Evolutionary conservation across 805 yeast species (phyloP), one percentile per base, ranked within the genome.

Genomic region (Yarrowia divulgata): DNA sequence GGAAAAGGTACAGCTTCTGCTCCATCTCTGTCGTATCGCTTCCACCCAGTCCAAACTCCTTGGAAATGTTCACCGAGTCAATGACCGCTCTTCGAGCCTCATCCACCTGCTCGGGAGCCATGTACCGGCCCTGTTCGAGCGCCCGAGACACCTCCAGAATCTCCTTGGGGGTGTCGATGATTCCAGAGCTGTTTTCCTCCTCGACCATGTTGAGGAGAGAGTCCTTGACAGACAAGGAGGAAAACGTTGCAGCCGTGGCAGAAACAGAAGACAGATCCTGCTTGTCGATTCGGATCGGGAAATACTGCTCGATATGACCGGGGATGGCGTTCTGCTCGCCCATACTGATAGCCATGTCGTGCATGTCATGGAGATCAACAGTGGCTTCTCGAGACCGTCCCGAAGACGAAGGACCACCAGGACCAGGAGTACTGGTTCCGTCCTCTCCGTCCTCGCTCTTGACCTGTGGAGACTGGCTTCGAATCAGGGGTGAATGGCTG

Each of bases 1-100:
- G 89, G 72, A 87, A 74, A 13, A 85, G 76, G 57, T 73, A 77
- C 35, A 78, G 73, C 68, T 73, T 69, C 39, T 76, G 75, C 23
- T 75, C 78, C 16, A 75, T 69, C 8, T 69, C 71, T 14, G 73
- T 54, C 4, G 40, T 48, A 14, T 57, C 70, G 13, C 35, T 68
- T 23, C 69, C 67, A 8, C 67, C 68, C 13, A 63, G 67, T 7
- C 62, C 70, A 39, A 68, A 48, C 37, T 68, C 69, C 35, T 49
- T 37, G 32, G 54, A 50, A 19, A 42, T 67, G 67, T 34, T 43
- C 1, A 34, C 32, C 4, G 55, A 54, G 43, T 66, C 70, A 19
- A 42, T 37, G 0, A 49, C 70, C 7, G 48, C 64, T 23, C 68
- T 14, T 19, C 48, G 37, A 16, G 67, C 70, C 48, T 68, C 70